These are phyloP conservation scores for Panicum miliaceum DNA, from an alignment of 176 grass and related monocot species.

Conservation along the genomic window DNA sequence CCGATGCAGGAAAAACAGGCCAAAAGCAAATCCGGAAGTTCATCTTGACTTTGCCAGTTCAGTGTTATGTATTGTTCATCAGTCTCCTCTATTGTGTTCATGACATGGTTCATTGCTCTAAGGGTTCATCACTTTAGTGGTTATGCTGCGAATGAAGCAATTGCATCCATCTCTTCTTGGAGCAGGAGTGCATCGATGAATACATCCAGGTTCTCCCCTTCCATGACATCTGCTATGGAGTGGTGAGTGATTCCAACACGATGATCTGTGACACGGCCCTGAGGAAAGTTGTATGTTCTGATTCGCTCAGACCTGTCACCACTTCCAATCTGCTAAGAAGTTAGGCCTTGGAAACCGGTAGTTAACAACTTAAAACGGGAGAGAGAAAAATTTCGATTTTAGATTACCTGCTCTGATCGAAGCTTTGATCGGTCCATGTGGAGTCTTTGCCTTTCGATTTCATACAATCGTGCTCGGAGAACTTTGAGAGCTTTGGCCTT, in stretches of 20 bases:
- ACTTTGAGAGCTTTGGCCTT: constrained; percentile 97
- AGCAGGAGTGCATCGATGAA: constrained; percentile 80
- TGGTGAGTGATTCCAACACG: constrained; percentile 80
- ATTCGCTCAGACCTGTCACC: constrained; percentile 92
- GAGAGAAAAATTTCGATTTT: neutral
- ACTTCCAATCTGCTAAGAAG: constrained; percentile 65
- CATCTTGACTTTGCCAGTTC: neutral
- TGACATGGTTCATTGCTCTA: neutral
- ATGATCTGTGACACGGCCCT: constrained; percentile 91
- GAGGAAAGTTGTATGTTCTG: constrained; percentile 92
- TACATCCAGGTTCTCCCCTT: constrained; percentile 72
- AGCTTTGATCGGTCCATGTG: constrained; percentile 86
- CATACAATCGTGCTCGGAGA: constrained; percentile 81
- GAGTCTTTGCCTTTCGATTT: constrained; percentile 79
- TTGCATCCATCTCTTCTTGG: constrained; percentile 80
- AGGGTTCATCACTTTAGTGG: neutral
- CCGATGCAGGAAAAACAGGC: neutral
- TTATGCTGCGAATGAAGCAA: constrained; percentile 65
- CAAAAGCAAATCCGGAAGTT: neutral
- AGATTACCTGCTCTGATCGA: constrained; percentile 70
- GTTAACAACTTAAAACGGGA: neutral
- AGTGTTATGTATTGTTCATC: neutral
- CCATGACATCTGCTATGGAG: constrained; percentile 81
- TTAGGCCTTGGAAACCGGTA: neutral
- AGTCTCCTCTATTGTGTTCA: neutral